Evolutionary conservation across 208 protist species (phyloP), one percentile per base, ranked within the genome.

Genomic region (Trypanosoma congolense): DNA sequence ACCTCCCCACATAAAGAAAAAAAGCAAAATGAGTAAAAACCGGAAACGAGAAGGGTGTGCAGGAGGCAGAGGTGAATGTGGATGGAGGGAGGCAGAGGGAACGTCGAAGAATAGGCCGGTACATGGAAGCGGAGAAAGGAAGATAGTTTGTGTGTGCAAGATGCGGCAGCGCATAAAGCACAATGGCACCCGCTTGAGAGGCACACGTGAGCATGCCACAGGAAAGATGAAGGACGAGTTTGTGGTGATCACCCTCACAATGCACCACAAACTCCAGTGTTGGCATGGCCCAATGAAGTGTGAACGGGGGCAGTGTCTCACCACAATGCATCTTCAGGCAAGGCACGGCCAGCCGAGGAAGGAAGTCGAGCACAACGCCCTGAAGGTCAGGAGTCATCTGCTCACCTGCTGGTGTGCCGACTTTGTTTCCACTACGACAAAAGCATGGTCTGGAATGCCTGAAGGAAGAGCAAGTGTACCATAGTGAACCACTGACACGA

Each of bases 241-340:
- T 4, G 22, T 51, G 30, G 0, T 19, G 30, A 31, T 33, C 21
- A 35, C 24, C 5, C 14, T 10, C 10, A 24, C 0, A 24, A 33
- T 33, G 26, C 24, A 26, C 5, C 0, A 22, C 5, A 33, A 12
- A 10, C 6, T 0, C n/a, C n/a, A 51, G n/a, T n/a, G 46, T 24
- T 24, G 0, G 14, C 18, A 31, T 24, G 21, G 46, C n/a, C 46
- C 0, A 51, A 31, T 33, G 46, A 51, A 30, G 26, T 31, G 46
- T 18, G 18, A 12, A 35, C 19, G n/a, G 22, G n/a, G 8, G n/a
- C 46, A 51, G 46, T 31, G n/a, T 24, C 46, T 0, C 9, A 31
- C 46, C 9, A 31, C 46, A 33, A 33, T 4, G 46, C 46, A 51
- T 22, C 25, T 51, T 16, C 46, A 51, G n/a, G 46, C 10, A 10